Evolutionary conservation across 2,329 filamentous ascomycete genomes (phyloP).

Genomic region (Aspergillus transmontanensis): DNA sequence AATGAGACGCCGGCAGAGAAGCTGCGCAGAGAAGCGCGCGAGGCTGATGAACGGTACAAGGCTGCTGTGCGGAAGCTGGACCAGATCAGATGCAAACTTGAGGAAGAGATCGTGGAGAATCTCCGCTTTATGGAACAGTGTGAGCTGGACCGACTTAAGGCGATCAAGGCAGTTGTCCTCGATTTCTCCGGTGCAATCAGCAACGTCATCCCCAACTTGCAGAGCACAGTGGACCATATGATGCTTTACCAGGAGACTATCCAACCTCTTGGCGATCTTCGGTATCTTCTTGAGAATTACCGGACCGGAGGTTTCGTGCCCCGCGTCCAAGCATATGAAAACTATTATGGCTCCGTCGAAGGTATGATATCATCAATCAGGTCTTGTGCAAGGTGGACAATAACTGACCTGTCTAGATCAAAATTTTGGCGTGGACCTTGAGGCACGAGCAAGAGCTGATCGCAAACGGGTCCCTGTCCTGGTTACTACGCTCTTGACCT

Average conservation of each 20-base stretch:
- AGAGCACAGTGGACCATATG: slow-evolving; percentile 97
- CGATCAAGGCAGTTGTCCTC: slow-evolving; percentile 95
- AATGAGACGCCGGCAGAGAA: slow-evolving; percentile 89
- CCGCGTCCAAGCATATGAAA: slow-evolving; percentile 91
- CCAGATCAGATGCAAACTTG: slow-evolving; percentile 86
- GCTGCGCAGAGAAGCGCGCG: slow-evolving; percentile 82
- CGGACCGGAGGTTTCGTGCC: slow-evolving; percentile 91
- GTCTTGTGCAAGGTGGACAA: slow-evolving; percentile 10
- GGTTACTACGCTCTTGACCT: slow-evolving; percentile 90
- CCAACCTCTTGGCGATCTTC: slow-evolving; percentile 85
- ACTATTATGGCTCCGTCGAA: slow-evolving; percentile 98
- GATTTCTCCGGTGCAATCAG: slow-evolving; percentile 97
- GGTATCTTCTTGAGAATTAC: slow-evolving; percentile 96
- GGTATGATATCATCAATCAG: slow-evolving; percentile 38
- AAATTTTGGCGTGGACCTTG: slow-evolving; percentile 97
- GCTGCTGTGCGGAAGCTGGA: slow-evolving; percentile 82
- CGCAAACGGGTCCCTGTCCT: slow-evolving; percentile 93
- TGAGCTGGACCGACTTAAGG: slow-evolving; percentile 92
- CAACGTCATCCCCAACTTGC: slow-evolving; percentile 94
- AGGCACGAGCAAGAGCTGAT: slow-evolving; percentile 88
- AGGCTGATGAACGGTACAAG: slow-evolving; percentile 95
- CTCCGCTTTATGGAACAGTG: slow-evolving; percentile 96
- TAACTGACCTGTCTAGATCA: slow-evolving; percentile 62
- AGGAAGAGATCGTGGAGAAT: slow-evolving; percentile 90
- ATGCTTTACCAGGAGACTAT: slow-evolving; percentile 98